Conservation (phyloP, 208 protist species). For the Wallacemonas sp. region DNA sequence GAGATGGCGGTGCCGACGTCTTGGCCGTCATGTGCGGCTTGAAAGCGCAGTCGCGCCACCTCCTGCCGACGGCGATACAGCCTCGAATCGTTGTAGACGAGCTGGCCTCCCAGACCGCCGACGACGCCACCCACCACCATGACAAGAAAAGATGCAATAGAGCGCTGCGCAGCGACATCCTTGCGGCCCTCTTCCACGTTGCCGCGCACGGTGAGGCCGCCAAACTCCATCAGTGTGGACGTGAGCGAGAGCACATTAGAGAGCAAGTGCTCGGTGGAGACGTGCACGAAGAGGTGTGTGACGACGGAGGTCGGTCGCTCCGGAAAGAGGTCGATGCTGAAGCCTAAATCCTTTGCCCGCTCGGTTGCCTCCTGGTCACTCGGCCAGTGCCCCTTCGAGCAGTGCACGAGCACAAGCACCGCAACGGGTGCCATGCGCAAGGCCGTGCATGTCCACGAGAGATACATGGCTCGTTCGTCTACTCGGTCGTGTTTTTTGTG, state of each 20-base stretch:
- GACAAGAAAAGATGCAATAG: conserved; percentile 41
- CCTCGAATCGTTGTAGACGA: conserved; percentile 55
- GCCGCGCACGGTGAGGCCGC: conserved; percentile 18
- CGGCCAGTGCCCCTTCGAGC: conserved; percentile 35
- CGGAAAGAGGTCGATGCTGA: conserved; percentile 30
- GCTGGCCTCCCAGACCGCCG: conserved; percentile 57
- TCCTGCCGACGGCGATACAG: neutral
- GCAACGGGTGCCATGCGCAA: conserved; percentile 51
- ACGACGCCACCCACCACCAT: conserved; percentile 41
- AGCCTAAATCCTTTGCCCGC: conserved; percentile 45
- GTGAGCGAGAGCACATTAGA: conserved; percentile 44
- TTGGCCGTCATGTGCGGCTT: neutral
- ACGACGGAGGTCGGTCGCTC: conserved; percentile 27
- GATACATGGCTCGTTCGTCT: neutral
- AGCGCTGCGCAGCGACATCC: conserved; percentile 8
- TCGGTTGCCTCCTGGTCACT: conserved; percentile 28
- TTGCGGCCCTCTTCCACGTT: conserved; percentile 19
- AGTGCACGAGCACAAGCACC: conserved; percentile 54
- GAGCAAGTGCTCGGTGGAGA: conserved; percentile 41
- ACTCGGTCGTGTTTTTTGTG: neutral
- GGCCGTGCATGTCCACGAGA: conserved; percentile 19
- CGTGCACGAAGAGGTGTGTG: conserved; percentile 70
- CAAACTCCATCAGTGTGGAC: conserved; percentile 50
- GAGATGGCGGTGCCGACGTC: neutral
- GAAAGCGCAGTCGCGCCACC: neutral